Conservation (phyloP, 176 grass and related monocot species). For the Juncus inflexus region DNA sequence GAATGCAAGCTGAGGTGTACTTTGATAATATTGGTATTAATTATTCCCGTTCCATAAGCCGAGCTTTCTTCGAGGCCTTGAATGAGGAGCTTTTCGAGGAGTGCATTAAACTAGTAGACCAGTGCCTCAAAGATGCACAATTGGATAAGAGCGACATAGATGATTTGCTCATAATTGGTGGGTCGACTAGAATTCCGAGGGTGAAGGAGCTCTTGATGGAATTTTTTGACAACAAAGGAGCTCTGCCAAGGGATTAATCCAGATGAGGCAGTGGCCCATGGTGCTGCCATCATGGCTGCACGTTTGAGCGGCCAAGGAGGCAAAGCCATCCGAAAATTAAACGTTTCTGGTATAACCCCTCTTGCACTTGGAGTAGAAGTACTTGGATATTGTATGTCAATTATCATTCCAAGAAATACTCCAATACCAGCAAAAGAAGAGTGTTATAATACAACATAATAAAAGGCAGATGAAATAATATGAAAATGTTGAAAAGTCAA, state of each 20-base stretch:
- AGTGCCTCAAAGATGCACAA: constrained; percentile 67
- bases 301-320: constrained; percentile 68
- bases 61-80: constrained; percentile 70
- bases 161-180: constrained; percentile 63
- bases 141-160: constrained; percentile 60
- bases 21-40: constrained; percentile 62
- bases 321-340: constrained; percentile 59
- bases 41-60: constrained; percentile 62
- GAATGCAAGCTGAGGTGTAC: constrained; percentile 64
- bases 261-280: constrained; percentile 77
- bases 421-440: constrained; percentile 73
- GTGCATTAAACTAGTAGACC: constrained; percentile 81
- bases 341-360: constrained; percentile 68
- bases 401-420: constrained; percentile 69
- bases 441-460: no score
- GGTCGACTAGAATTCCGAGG: constrained; percentile 74
- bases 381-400: constrained; percentile 50
- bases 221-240: constrained; percentile 77
- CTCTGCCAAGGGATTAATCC: constrained; percentile 93
- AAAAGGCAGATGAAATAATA: no score
- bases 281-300: constrained; percentile 63
- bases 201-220: constrained; percentile 80
- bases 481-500: no score
- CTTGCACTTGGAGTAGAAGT: constrained; percentile 74
- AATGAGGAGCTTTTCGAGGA: constrained; percentile 77